These are phyloP conservation scores for Nepenthes mirabilis DNA, from an alignment of 148 eudicot species.

Conservation along the genomic window DNA sequence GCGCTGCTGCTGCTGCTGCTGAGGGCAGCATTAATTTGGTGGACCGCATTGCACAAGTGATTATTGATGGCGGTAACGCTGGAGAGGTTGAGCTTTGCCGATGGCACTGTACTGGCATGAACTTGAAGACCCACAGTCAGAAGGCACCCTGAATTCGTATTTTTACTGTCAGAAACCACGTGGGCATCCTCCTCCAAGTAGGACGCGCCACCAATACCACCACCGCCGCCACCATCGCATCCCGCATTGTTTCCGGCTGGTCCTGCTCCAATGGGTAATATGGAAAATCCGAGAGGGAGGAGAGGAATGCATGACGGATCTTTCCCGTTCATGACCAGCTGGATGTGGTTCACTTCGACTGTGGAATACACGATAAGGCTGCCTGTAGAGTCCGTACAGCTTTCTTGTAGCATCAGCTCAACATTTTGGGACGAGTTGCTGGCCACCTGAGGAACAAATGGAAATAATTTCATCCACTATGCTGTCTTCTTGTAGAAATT, in stretches of 20 bases:
- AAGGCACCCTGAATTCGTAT: conserved; percentile 30
- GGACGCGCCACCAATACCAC: not conserved
- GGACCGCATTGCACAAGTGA: conserved; percentile 54
- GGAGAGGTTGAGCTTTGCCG: conserved; percentile 70
- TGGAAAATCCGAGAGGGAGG: conserved; percentile 81
- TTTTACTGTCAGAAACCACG: not conserved
- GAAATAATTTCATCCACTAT: too few species aligned
- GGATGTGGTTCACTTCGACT: conserved; percentile 72
- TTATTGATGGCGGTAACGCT: conserved; percentile 66
- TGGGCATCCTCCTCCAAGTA: too few species aligned
- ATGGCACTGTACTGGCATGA: conserved; percentile 61
- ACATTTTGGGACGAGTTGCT: conserved; percentile 90
- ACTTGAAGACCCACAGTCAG: conserved; percentile 81
- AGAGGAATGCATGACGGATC: conserved; percentile 82
- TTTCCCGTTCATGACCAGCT: conserved; percentile 72
- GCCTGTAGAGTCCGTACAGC: conserved; percentile 79
- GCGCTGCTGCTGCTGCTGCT: conserved; percentile 7
- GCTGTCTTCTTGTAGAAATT: too few species aligned
- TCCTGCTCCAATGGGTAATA: conserved; percentile 24
- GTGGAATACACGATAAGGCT: conserved; percentile 77
- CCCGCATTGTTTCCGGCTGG: conserved; percentile 1
- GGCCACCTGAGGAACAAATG: conserved; percentile 46
- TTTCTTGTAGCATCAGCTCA: conserved; percentile 95
- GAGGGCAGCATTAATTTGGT: conserved; percentile 59
- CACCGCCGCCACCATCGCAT: conserved; percentile 1